phyloP scores from a whole-genome alignment of 768 basidiomycete genomes.

The Xerocomellus intermedius region DNA sequence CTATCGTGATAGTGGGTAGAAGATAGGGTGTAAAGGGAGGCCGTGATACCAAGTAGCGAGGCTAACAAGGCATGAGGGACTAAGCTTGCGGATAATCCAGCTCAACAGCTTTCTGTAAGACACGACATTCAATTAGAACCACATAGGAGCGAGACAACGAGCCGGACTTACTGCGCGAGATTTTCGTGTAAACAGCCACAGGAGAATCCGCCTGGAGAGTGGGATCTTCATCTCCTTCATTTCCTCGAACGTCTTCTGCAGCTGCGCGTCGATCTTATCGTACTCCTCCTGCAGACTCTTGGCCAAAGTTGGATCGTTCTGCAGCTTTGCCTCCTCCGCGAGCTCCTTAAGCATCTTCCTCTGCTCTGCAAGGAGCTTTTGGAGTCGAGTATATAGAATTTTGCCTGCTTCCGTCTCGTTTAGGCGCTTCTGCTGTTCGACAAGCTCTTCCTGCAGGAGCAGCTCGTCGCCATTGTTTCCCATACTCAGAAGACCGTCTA shows the following conservation, averaged over 20 bases:
- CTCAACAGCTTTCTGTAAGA: slow-evolving; percentile 4
- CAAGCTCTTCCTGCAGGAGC: slow-evolving; percentile 22
- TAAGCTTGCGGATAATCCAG: not conserved
- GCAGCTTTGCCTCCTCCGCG: slow-evolving; percentile 15
- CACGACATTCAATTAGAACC: not conserved
- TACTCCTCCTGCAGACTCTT: slow-evolving; percentile 12
- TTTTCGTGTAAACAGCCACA: slow-evolving; percentile 7
- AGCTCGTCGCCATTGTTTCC: not conserved
- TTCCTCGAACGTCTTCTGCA: slow-evolving; percentile 22
- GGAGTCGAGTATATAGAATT: slow-evolving; percentile 14
- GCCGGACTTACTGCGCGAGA: slow-evolving; percentile 8
- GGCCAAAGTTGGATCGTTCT: slow-evolving; percentile 11
- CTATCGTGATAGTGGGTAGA: not conserved
- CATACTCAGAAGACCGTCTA: not conserved
- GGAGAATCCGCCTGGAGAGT: slow-evolving; percentile 3
- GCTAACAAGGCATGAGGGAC: not conserved
- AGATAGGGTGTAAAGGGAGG: not conserved
- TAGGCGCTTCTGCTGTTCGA: slow-evolving; percentile 9
- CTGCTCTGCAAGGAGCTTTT: slow-evolving; percentile 19
- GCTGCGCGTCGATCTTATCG: slow-evolving; percentile 1
- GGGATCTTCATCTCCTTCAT: slow-evolving; percentile 21
- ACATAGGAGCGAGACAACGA: not conserved
- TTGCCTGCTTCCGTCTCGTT: slow-evolving; percentile 26
- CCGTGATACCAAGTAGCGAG: not conserved
- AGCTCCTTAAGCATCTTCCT: slow-evolving; percentile 13